These are phyloP conservation scores for Monilinia laxa DNA, from an alignment of 2,329 filamentous ascomycete species.

Conservation along the genomic window DNA sequence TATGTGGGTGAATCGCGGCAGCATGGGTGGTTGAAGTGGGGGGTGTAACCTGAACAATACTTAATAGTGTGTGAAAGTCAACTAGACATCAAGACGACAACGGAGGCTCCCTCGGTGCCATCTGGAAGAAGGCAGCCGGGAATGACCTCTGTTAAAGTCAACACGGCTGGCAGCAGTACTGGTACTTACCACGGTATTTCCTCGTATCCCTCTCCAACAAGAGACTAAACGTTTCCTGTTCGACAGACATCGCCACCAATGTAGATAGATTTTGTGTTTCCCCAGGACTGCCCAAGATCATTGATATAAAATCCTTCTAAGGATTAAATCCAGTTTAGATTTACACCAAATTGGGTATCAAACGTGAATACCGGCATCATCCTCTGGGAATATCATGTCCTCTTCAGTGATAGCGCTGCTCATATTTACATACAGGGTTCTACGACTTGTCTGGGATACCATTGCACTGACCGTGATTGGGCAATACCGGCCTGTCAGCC, in stretches of 20 bases:
- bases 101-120: conserved; percentile 12
- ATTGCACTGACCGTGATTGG: conserved; percentile 10
- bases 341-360: not conserved
- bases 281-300: conserved; percentile 2
- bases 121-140: conserved; percentile 7
- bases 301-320: not conserved
- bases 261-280: conserved; percentile 3
- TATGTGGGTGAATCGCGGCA: conserved; percentile 18
- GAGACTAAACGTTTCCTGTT: conserved; percentile 12
- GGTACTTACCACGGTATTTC: not conserved
- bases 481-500: conserved; percentile 7
- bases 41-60: not conserved
- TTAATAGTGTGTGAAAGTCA: not conserved
- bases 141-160: conserved; percentile 8
- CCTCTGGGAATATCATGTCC: not conserved
- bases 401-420: not conserved
- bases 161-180: conserved; percentile 10
- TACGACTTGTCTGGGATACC: not conserved
- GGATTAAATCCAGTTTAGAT: not conserved
- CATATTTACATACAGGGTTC: not conserved
- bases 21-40: conserved; percentile 12
- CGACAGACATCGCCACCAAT: not conserved
- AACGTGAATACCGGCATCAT: not conserved
- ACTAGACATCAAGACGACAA: conserved; percentile 9
- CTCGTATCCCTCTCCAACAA: not conserved